phyloP scores from a whole-genome alignment of 192 early-diverging fungal genomes.

The Anaeromyces robustus region DNA sequence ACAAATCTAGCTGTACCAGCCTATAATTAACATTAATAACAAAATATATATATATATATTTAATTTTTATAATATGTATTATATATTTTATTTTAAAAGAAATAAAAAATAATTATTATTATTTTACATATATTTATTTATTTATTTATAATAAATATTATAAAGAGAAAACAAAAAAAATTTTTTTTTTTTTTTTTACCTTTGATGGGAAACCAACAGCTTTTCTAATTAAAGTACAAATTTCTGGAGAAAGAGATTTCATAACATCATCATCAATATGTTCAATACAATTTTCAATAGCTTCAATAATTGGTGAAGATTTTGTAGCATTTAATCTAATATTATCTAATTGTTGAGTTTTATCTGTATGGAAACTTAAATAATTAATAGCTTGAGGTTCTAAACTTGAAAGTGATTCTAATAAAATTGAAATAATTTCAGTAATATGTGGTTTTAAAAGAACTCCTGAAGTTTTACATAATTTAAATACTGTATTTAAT shows the following conservation, averaged over 20 bases:
- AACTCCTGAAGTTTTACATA: slow-evolving; percentile 58
- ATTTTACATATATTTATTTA: no score
- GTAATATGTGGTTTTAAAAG: slow-evolving; percentile 60
- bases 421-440: slow-evolving; percentile 53
- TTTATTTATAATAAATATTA: no score
- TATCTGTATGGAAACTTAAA: slow-evolving; percentile 74
- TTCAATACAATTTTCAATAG: slow-evolving; percentile 58
- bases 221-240: slow-evolving; percentile 56
- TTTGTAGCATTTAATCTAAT: slow-evolving; percentile 64
- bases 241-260: slow-evolving; percentile 41
- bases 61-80: no score
- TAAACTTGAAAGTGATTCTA: slow-evolving; percentile 67
- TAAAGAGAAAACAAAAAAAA: no score
- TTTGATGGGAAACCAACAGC: slow-evolving; percentile 76
- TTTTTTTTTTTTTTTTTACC: not conserved
- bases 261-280: slow-evolving; percentile 59
- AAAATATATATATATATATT: no score
- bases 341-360: slow-evolving; percentile 53
- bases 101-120: no score
- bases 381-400: slow-evolving; percentile 62
- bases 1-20: slow-evolving; percentile 81
- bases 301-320: slow-evolving; percentile 88
- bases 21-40: slow-evolving; percentile 4
- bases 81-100: no score
- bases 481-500: slow-evolving; percentile 60